Conservation (phyloP, 257 asterid species). For the Solanum megistacrolobum region DNA sequence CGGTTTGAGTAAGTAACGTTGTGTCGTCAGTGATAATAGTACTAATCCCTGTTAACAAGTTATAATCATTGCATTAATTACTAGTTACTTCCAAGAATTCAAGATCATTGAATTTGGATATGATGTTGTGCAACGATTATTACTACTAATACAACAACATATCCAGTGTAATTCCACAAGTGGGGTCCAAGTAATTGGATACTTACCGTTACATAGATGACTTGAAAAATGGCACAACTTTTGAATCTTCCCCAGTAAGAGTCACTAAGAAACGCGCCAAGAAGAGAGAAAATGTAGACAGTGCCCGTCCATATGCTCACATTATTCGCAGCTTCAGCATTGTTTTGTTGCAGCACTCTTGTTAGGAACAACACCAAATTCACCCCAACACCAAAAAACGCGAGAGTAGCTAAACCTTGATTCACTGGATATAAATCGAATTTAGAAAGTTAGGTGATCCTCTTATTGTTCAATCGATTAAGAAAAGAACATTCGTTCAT, state of each 20-base stretch:
- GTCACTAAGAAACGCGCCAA: conserved; percentile 95
- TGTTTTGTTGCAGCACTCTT: conserved; percentile 67
- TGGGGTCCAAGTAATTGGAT: neutral
- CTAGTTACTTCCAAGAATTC: neutral
- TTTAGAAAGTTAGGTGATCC: neutral
- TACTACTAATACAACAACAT: too few species aligned
- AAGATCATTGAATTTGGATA: too few species aligned
- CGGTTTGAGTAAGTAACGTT: conserved; percentile 56
- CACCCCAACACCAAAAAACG: conserved; percentile 92
- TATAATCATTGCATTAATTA: neutral
- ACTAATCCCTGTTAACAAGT: conserved; percentile 50
- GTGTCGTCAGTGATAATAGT: conserved; percentile 52
- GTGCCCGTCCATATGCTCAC: conserved; percentile 99
- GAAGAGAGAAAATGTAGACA: conserved; percentile 87
- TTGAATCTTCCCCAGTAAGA: conserved; percentile 95
- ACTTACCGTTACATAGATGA: conserved; percentile 66
- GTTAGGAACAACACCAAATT: conserved; percentile 87
- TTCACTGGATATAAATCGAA: conserved; percentile 41
- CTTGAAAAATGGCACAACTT: conserved; percentile 80
- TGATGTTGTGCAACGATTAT: too few species aligned
- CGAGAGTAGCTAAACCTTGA: conserved; percentile 91
- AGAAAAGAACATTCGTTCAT: neutral
- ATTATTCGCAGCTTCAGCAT: conserved; percentile 84
- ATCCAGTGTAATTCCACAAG: neutral
- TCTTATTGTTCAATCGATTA: neutral